Conservation (phyloP, 2,329 filamentous ascomycete genomes). For the Tympanopsis confertula region DNA sequence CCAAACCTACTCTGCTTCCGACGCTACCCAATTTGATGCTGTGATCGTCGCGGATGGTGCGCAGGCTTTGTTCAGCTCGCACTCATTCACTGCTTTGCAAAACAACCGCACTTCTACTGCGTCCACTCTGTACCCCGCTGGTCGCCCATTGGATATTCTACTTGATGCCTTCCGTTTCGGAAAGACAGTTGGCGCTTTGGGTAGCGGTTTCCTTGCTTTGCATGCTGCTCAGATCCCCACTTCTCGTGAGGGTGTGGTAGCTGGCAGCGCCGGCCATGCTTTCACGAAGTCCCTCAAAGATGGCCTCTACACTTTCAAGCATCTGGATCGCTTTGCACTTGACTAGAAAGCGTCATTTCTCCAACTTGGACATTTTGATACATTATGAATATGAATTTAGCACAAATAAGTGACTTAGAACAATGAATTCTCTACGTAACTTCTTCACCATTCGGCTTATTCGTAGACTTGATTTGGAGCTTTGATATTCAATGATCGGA, state of each 20-base stretch:
- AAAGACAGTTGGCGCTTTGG: conserved; percentile 55
- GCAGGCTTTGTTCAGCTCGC: conserved; percentile 33
- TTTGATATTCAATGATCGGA: too few species aligned
- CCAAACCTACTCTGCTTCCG: conserved; percentile 52
- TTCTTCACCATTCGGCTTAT: too few species aligned
- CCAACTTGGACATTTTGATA: too few species aligned
- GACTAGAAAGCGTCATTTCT: conserved; percentile 29
- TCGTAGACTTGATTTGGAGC: too few species aligned
- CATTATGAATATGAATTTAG: too few species aligned
- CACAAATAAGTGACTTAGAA: too few species aligned
- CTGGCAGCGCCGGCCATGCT: conserved; percentile 15
- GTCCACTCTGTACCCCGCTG: conserved; percentile 49
- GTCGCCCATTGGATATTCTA: conserved; percentile 52
- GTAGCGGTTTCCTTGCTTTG: conserved; percentile 21
- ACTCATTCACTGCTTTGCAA: conserved; percentile 11
- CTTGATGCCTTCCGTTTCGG: conserved; percentile 54
- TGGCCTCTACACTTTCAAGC: conserved; percentile 54
- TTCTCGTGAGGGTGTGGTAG: conserved; percentile 23
- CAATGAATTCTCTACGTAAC: too few species aligned
- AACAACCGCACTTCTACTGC: neutral
- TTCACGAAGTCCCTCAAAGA: conserved; percentile 36
- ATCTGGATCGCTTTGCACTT: conserved; percentile 49
- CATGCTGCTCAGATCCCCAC: conserved; percentile 28
- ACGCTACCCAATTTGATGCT: conserved; percentile 50
- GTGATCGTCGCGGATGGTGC: conserved; percentile 46